Evolutionary conservation across 1,284 basidiomycete species (phyloP), one percentile per base, ranked within the genome.

Genomic region (Cryptococcus depauperatus): DNA sequence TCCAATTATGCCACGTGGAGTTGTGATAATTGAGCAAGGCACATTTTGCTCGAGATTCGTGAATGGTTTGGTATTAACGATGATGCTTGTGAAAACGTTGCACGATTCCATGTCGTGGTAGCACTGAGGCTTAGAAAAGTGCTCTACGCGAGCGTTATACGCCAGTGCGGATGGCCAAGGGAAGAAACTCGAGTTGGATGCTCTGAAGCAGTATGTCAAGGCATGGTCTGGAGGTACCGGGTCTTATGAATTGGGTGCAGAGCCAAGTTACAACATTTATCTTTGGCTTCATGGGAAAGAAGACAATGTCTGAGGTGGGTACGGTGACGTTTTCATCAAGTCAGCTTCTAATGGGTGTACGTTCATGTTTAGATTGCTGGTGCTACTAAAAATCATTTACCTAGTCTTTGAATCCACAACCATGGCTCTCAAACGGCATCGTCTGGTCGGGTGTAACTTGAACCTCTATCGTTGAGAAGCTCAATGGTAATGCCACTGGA

Each of bases 311-410:
- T 3, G 67, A 69, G 50, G 67, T 65, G 9, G 65, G 67, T 22
- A 65, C 61, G 7, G 66, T 68, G 65, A 69, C 68, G 49, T 55
- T 69, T 14, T 68, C 46, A 61, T 68, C 57, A 66, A 68, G 46
- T 49, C 66, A 53, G 62, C 62, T 13, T 30, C 44, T 23, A 64
- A 68, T 43, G 63, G 64, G 22, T 52, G 61, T 62, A 44, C 55
- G 61, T 60, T 14, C n/a, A 22, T 43, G 27, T 3, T 19, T 14
- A n/a, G n/a, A n/a, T n/a, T n/a, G n/a, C n/a, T n/a, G n/a, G n/a
- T n/a, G n/a, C n/a, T n/a, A 13, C 5, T 30, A 8, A 3, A 6
- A 3, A 27, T 16, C 10, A 26, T 23, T 25, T 27, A 21, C 11
- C 4, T 28, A 68, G 63, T 54, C 48, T 51, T 61, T 46, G 67